Conservation (phyloP, 2,329 filamentous ascomycete genomes). For the Westerdykella ornata region DNA sequence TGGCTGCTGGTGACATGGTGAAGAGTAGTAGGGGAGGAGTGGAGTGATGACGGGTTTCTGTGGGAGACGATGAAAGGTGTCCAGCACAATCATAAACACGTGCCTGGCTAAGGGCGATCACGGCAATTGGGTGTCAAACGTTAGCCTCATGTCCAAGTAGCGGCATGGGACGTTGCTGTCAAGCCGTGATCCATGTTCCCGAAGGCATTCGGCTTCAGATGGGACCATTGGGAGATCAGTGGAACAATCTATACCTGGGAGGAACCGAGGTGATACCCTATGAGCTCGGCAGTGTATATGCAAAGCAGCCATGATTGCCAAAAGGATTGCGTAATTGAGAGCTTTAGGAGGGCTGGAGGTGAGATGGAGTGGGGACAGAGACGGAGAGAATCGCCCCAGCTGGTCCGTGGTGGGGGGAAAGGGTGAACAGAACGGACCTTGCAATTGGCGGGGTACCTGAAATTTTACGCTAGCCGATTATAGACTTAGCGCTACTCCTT, state of each 20-base stretch:
- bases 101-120: background rate
- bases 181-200: slow-evolving; percentile 8
- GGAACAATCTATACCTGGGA: slow-evolving; percentile 13
- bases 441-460: too few species aligned
- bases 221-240: slow-evolving; percentile 9
- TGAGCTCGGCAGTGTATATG: too few species aligned
- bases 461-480: too few species aligned
- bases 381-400: too few species aligned
- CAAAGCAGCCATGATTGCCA: too few species aligned
- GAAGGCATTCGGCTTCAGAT: slow-evolving; percentile 2
- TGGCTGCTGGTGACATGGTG: slow-evolving; percentile 27
- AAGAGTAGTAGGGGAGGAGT: background rate
- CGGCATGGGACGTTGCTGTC: slow-evolving; percentile 1
- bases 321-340: too few species aligned
- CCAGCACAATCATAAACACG: background rate
- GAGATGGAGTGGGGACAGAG: slow-evolving; percentile 1
- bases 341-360: slow-evolving; percentile 3
- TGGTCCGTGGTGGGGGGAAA: too few species aligned
- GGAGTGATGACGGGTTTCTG: background rate
- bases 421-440: too few species aligned
- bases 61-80: background rate
- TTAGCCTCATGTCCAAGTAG: background rate
- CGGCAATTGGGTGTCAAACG: background rate
- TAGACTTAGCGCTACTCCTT: too few species aligned
- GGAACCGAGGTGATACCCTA: slow-evolving; percentile 4